Evolutionary conservation across 2,329 filamentous ascomycete species (phyloP).

Genomic region (Paracoccidioides brasiliensis): DNA sequence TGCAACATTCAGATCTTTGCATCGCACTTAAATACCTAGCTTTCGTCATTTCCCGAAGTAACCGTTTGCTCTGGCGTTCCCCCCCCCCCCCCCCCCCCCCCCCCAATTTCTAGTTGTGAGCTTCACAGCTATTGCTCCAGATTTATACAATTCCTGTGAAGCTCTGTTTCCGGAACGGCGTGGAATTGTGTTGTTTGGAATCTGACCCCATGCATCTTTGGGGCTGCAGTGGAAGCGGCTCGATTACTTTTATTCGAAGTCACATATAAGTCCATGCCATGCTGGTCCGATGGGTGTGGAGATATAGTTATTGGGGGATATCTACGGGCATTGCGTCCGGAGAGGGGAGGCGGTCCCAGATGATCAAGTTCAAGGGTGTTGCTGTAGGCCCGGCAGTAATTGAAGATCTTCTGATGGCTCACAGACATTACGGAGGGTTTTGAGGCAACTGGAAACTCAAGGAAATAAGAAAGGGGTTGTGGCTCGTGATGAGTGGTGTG

Average conservation of each 20-base stretch:
- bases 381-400: conserved; percentile 51
- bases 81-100: too few species aligned
- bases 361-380: conserved; percentile 52
- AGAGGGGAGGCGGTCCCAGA: neutral
- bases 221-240: neutral
- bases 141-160: neutral
- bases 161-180: too few species aligned
- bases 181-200: neutral
- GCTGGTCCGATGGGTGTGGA: neutral
- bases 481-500: neutral
- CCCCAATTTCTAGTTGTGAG: neutral
- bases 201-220: neutral
- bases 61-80: neutral
- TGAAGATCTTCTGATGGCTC: conserved; percentile 47
- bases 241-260: neutral
- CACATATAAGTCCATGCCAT: neutral
- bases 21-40: neutral
- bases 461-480: neutral
- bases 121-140: neutral
- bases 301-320: neutral
- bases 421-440: conserved; percentile 47
- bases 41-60: neutral
- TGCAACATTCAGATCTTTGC: neutral
- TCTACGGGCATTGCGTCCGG: neutral
- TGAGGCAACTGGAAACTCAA: conserved; percentile 3